Conservation (phyloP, 108 stramenopile genomes). For the Skeletonema costatum region DNA sequence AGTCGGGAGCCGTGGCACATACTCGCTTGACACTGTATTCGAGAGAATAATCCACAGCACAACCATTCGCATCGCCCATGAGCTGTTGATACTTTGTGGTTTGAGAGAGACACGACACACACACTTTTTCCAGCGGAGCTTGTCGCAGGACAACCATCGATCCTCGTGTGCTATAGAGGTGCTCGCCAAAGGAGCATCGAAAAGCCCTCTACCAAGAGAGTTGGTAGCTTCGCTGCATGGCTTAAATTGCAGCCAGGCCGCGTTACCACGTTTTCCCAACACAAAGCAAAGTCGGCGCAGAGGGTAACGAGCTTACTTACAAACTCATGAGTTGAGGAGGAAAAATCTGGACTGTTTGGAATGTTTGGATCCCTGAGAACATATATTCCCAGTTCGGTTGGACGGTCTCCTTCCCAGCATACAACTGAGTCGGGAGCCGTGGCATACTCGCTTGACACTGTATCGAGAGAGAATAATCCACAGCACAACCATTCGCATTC, state of each 20-base stretch:
- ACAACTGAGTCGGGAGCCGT: too few species aligned
- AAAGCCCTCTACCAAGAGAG: not conserved
- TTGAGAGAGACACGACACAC: not conserved
- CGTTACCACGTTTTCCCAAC: not conserved
- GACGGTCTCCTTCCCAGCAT: too few species aligned
- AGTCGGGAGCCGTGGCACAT: too few species aligned
- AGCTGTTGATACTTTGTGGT: not conserved
- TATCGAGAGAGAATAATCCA: slow-evolving; percentile 20
- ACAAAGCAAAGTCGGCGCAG: not conserved
- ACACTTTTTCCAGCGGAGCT: not conserved
- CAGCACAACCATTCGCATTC: not conserved
- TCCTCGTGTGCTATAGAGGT: not conserved
- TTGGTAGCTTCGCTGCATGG: not conserved
- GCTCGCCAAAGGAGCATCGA: not conserved
- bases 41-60: slow-evolving; percentile 17
- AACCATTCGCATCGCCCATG: not conserved
- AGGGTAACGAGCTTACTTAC: not conserved
- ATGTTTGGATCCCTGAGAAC: not conserved
- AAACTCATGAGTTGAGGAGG: not conserved
- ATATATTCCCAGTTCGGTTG: not conserved
- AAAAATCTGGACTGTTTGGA: not conserved
- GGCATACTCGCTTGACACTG: too few species aligned
- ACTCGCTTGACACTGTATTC: not conserved
- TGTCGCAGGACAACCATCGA: not conserved
- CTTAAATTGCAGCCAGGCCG: not conserved